Evolutionary conservation across 2,329 filamentous ascomycete species (phyloP).

Genomic region (Dryadomyces sulphureus): DNA sequence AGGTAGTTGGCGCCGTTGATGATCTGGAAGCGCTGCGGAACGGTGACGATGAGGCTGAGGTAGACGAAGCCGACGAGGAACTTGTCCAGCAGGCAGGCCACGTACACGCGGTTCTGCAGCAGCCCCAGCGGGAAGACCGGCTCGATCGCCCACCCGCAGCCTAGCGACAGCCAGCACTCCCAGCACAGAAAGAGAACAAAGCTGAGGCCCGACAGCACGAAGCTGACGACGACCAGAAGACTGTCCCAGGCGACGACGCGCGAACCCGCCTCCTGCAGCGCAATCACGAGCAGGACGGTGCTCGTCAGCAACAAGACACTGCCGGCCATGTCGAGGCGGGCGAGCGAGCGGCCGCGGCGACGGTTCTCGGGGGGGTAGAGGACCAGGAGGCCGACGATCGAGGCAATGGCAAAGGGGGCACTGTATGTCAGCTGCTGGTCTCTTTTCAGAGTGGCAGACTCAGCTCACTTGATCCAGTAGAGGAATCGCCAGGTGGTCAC

Average conservation of each 20-base stretch:
- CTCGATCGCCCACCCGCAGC: slow-evolving; percentile 26
- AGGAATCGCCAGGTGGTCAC: slow-evolving; percentile 41
- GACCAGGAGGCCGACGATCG: slow-evolving; percentile 29
- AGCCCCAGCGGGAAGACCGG: slow-evolving; percentile 40
- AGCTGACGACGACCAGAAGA: slow-evolving; percentile 30
- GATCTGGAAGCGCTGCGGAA: slow-evolving; percentile 47
- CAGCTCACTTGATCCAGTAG: slow-evolving; percentile 42
- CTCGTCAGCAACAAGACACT: slow-evolving; percentile 31
- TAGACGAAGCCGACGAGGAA: slow-evolving; percentile 43
- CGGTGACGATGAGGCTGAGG: slow-evolving; percentile 39
- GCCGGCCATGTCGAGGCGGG: slow-evolving; percentile 11
- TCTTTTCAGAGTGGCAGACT: background rate
- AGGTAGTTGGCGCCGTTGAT: slow-evolving; percentile 37
- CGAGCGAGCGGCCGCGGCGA: slow-evolving; percentile 3
- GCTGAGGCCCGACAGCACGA: slow-evolving; percentile 31
- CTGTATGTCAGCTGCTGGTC: slow-evolving; percentile 2
- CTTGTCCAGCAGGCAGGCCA: slow-evolving; percentile 36
- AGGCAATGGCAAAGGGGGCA: slow-evolving; percentile 13
- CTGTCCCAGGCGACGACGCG: slow-evolving; percentile 36
- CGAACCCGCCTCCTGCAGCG: slow-evolving; percentile 41
- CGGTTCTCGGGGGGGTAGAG: slow-evolving; percentile 14
- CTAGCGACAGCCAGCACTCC: slow-evolving; percentile 30
- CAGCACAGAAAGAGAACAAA: slow-evolving; percentile 34
- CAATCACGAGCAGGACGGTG: slow-evolving; percentile 39
- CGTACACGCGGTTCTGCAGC: slow-evolving; percentile 32